Evolutionary conservation across 2,329 filamentous ascomycete genomes (phyloP).

Genomic region (Penicillium palitans): DNA sequence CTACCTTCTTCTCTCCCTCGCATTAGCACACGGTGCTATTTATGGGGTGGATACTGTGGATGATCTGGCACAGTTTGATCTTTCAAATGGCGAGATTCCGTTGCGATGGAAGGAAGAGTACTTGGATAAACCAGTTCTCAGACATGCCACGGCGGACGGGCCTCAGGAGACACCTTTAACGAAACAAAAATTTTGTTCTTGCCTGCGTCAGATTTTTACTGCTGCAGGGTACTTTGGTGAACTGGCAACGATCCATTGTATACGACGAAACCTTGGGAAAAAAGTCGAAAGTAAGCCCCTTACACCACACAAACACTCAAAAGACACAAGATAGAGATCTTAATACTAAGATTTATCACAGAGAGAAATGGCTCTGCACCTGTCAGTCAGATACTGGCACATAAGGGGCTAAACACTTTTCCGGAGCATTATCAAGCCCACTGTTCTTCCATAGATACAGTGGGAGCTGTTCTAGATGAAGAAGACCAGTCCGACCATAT

Average conservation of each 20-base stretch:
- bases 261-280: constrained; percentile 4
- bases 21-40: not conserved
- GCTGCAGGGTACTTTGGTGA: constrained; percentile 1
- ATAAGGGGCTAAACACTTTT: constrained; percentile 12
- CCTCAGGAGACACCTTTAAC: constrained; percentile 1
- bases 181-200: constrained; percentile 2
- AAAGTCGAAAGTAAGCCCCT: constrained; percentile 3
- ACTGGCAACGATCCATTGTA: not conserved
- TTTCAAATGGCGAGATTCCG: constrained; percentile 3
- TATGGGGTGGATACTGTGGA: not conserved
- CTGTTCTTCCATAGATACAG: constrained; percentile 19
- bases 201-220: not conserved
- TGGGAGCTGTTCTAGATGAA: constrained; percentile 14
- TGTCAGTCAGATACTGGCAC: constrained; percentile 14
- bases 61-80: constrained; percentile 2
- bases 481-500: constrained; percentile 17
- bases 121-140: constrained; percentile 1
- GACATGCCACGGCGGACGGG: constrained; percentile 1
- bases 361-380: constrained; percentile 15
- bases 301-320: not conserved
- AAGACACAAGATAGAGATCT: not conserved
- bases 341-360: constrained; percentile 1
- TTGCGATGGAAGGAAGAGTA: constrained; percentile 7
- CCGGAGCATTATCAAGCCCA: constrained; percentile 16
- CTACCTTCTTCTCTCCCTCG: constrained; percentile 5